These are phyloP conservation scores for sorghum (Sorghum bicolor) DNA, from an alignment of 176 grass and related monocot species.

Conservation along the genomic window DNA sequence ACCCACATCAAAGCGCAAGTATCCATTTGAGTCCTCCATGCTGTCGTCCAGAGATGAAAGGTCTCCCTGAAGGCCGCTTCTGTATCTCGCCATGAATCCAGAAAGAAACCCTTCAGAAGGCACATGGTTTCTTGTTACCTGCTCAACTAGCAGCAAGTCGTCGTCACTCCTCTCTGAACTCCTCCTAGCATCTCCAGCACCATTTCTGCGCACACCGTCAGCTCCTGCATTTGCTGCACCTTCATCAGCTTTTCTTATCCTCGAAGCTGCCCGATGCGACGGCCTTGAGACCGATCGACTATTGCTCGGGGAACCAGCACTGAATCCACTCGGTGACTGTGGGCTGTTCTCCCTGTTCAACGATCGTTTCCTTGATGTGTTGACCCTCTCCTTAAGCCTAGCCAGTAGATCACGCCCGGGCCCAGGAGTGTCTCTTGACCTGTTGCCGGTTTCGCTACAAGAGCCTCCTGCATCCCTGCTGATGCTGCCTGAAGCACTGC, in stretches of 20 bases:
- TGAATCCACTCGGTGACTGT: slow-evolving; percentile 17
- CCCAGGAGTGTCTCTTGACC: slow-evolving; percentile 27
- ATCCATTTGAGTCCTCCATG: slow-evolving; percentile 47
- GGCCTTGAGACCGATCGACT: slow-evolving; percentile 23
- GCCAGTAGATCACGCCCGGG: slow-evolving; percentile 33
- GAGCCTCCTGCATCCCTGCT: slow-evolving; percentile 3
- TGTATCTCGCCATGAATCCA: slow-evolving; percentile 45
- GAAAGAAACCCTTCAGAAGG: slow-evolving; percentile 36
- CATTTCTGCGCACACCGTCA: slow-evolving; percentile 1
- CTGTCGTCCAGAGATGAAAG: slow-evolving; percentile 25
- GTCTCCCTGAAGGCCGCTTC: slow-evolving; percentile 28
- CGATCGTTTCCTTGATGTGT: slow-evolving; percentile 47
- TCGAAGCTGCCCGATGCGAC: slow-evolving; percentile 25
- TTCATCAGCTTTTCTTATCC: slow-evolving; percentile 31
- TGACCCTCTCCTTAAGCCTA: slow-evolving; percentile 43
- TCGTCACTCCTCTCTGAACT: slow-evolving; percentile 6
- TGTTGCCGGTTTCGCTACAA: slow-evolving; percentile 13
- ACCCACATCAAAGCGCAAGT: slow-evolving; percentile 56
- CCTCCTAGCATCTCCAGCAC: slow-evolving; percentile 16
- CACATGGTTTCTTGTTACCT: slow-evolving; percentile 18
- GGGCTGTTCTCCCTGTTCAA: slow-evolving; percentile 36
- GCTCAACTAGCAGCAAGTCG: slow-evolving; percentile 28
- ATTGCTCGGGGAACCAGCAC: slow-evolving; percentile 14
- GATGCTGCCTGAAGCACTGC: slow-evolving; percentile 6
- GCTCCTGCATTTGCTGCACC: neutral